Evolutionary conservation across 495 filamentous ascomycete species (phyloP).

Genomic region (Penicillium crystallinum): DNA sequence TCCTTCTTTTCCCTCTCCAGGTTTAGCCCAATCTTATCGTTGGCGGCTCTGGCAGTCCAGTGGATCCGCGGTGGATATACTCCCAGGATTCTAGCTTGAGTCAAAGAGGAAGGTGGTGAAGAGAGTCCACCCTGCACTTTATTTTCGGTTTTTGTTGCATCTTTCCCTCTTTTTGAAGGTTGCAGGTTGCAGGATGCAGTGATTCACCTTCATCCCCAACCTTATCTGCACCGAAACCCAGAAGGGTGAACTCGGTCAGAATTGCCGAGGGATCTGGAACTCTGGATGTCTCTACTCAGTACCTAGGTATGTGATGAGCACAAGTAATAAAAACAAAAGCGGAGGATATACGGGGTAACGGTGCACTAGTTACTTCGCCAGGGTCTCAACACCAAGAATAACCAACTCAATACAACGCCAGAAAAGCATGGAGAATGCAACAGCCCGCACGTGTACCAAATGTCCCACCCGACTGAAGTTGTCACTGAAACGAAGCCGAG

Average conservation of each 20-base stretch:
- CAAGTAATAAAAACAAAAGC: too few relatives aligned
- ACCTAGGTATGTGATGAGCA: too few relatives aligned
- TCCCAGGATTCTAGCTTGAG: not conserved
- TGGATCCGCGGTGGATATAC: not conserved
- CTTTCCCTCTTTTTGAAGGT: not conserved
- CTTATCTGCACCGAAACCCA: conserved; percentile 1
- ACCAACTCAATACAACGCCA: too few relatives aligned
- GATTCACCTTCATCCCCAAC: conserved; percentile 3
- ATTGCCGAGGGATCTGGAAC: not conserved
- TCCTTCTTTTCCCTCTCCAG: conserved; percentile 1
- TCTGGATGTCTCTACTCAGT: too few relatives aligned
- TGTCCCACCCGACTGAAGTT: too few relatives aligned
- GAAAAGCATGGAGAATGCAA: too few relatives aligned
- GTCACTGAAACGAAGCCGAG: too few relatives aligned
- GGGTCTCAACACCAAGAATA: too few relatives aligned
- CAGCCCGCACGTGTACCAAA: too few relatives aligned
- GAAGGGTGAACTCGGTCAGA: not conserved
- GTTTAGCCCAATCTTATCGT: not conserved
- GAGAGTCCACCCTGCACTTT: not conserved
- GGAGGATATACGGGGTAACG: too few relatives aligned
- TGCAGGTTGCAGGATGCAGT: not conserved
- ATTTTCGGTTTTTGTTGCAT: not conserved
- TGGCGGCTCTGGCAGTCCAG: conserved; percentile 3
- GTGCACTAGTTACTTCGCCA: too few relatives aligned
- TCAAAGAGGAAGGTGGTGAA: conserved; percentile 1